Conservation (phyloP, 768 basidiomycete species). For the Boletus huronensis region DNA sequence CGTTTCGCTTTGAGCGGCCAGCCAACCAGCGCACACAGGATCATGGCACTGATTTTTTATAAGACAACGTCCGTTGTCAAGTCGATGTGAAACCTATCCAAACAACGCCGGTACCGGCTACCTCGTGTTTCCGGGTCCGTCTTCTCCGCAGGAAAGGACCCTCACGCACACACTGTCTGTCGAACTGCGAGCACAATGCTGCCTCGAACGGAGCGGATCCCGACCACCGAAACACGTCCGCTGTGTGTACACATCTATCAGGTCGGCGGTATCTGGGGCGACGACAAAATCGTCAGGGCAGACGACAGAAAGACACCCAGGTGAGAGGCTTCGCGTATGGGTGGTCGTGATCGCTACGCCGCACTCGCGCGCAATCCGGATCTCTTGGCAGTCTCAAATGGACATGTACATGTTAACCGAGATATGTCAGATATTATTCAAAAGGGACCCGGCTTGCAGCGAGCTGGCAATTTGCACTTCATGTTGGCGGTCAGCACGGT, state of each 20-base stretch:
- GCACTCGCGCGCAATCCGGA: background rate
- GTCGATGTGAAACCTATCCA: background rate
- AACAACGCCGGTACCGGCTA: background rate
- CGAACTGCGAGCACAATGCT: background rate
- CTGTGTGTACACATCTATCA: constrained; percentile 29
- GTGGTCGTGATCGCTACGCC: background rate
- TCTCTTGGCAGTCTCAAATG: background rate
- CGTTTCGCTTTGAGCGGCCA: background rate
- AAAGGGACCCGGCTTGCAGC: constrained; percentile 15
- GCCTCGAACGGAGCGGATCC: background rate
- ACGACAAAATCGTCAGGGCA: constrained; percentile 27
- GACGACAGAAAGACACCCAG: constrained; percentile 26
- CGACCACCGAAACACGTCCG: background rate
- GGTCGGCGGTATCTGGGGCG: constrained; percentile 25
- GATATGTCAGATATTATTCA: constrained; percentile 22
- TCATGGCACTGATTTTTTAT: background rate
- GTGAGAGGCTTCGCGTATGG: constrained; percentile 13
- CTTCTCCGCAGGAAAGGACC: background rate
- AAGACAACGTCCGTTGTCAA: background rate
- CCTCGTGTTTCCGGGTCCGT: background rate
- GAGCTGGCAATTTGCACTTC: constrained; percentile 25
- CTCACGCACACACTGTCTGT: background rate
- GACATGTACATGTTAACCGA: background rate
- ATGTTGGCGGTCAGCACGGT: constrained; percentile 18
- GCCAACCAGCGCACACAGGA: background rate